Base-by-base conservation (phyloP, 805 yeast genomes). In the Middelhovenomyces tepae region DNA sequence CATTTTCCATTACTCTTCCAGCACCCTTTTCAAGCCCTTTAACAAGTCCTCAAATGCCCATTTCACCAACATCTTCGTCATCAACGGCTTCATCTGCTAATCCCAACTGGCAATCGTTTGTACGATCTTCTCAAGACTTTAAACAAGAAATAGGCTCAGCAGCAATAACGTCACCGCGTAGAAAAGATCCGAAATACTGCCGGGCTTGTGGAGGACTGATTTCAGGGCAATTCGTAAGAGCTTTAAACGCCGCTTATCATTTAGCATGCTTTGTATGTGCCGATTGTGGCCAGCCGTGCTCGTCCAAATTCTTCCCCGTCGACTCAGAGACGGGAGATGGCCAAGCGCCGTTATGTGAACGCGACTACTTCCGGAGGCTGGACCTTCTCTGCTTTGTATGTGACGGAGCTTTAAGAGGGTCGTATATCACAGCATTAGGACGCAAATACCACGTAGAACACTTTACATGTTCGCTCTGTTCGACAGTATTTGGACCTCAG, bases 371-470 rank as follows among this genome's bases (percentile, higher is more conserved):
- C 63, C 76, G 73, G 51, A 71, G 94, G 45, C 70, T 86, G 36
- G 81, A 83, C 37, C 67, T 91, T 32, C 71, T 91, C n/a, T 91
- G 99, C 52, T 71, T 69, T 50, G 81, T 75, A 11, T 91, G 99
- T 60, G 73, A 83, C 43, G 72, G 70, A 16, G 94, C 95, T 3
- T 65, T 93, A 32, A 62, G 95, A 46, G 96, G 96, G 0, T 81
- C 94, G 1, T 89, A 89, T 58, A 86, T 87, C 38, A 87, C 95
- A 1, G 96, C 96, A 0, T 71, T 87, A 48, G 94, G 94, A 8
- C 75, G 78, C 46, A 82, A 89, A 50, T 91, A 85, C 55, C 97
- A 91, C 50, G 78, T 89, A 33, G 95, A 91, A 46, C 98, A 91
- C 58, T 91, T 93, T 58, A 81, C 84, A 36, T 93, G 98, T 60